Percentiles rank a stretch among this genome's conserved stretches.
Evolutionary conservation across 441 rosid species (phyloP).

Genomic region (Croton laevigatus): DNA sequence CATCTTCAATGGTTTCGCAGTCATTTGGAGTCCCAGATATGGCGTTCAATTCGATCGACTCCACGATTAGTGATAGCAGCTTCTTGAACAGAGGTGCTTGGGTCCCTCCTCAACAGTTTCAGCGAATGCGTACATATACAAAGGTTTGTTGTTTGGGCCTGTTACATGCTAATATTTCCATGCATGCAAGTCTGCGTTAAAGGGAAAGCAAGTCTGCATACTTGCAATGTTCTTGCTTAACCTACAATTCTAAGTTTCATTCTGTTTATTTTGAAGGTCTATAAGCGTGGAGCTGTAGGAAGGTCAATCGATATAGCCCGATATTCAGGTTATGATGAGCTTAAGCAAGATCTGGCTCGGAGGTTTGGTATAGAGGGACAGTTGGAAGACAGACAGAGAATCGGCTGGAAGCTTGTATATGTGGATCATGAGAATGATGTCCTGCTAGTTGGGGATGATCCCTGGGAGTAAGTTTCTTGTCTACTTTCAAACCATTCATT

Average conservation of each 20-base stretch:
- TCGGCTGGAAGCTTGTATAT: conserved; percentile 92
- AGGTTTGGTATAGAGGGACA: conserved; percentile 84
- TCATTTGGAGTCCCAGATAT: conserved; percentile 63
- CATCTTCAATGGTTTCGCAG: conserved; percentile 71
- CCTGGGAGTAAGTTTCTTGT: conserved; percentile 92
- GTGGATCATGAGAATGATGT: conserved; percentile 96
- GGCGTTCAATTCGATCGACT: conserved; percentile 56
- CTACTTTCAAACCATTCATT: conserved; percentile 10
- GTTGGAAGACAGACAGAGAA: conserved; percentile 57
- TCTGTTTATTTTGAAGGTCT: conserved; percentile 41
- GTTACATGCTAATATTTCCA: neutral
- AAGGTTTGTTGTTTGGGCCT: conserved; percentile 41
- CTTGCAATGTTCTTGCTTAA: neutral
- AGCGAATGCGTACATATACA: conserved; percentile 61
- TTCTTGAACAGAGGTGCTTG: conserved; percentile 46
- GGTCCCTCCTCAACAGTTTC: conserved; percentile 51
- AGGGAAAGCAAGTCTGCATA: neutral
- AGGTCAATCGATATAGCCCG: conserved; percentile 70
- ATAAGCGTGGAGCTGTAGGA: conserved; percentile 83
- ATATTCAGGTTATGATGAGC: conserved; percentile 67
- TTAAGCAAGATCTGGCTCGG: conserved; percentile 68
- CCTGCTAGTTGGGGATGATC: conserved; percentile 97
- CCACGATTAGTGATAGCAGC: conserved; percentile 44
- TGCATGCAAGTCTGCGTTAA: neutral
- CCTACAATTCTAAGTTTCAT: conserved; percentile 17